Evolutionary conservation across 2,329 filamentous ascomycete genomes (phyloP).

Genomic region (Alternaria sp.): DNA sequence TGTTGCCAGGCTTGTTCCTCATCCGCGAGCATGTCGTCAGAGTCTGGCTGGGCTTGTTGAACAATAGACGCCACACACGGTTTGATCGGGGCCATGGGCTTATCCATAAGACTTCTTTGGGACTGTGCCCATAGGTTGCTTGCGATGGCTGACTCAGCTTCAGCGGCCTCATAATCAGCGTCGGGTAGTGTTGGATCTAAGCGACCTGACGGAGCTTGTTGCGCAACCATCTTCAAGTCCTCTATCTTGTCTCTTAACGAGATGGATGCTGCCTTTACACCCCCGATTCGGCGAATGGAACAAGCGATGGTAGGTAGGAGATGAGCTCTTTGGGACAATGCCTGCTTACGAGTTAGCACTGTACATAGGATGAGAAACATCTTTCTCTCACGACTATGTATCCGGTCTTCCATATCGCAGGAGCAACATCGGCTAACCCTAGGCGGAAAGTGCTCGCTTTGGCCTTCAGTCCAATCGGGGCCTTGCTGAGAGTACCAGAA

Average conservation of each 20-base stretch:
- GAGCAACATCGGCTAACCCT: slow-evolving; percentile 48
- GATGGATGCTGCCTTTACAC: slow-evolving; percentile 12
- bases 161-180: not conserved
- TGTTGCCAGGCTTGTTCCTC: not conserved
- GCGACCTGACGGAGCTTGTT: not conserved
- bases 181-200: not conserved
- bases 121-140: slow-evolving; percentile 12
- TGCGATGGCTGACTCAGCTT: not conserved
- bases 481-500: slow-evolving; percentile 29
- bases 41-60: not conserved
- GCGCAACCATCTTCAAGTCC: not conserved
- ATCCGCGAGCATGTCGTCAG: slow-evolving; percentile 17
- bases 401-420: slow-evolving; percentile 49
- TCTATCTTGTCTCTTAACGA: slow-evolving; percentile 24
- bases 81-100: not conserved
- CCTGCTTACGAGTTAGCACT: slow-evolving; percentile 25
- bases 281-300: slow-evolving; percentile 32
- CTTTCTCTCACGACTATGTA: slow-evolving; percentile 37
- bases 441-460: slow-evolving; percentile 40
- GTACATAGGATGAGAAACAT: not conserved
- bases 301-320: slow-evolving; percentile 49
- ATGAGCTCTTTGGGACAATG: slow-evolving; percentile 41
- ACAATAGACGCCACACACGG: slow-evolving; percentile 1
- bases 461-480: slow-evolving; percentile 33
- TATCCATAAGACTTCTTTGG: slow-evolving; percentile 1